Conservation (phyloP, 805 yeast genomes). For the Cyberlindnera subsufficiens region DNA sequence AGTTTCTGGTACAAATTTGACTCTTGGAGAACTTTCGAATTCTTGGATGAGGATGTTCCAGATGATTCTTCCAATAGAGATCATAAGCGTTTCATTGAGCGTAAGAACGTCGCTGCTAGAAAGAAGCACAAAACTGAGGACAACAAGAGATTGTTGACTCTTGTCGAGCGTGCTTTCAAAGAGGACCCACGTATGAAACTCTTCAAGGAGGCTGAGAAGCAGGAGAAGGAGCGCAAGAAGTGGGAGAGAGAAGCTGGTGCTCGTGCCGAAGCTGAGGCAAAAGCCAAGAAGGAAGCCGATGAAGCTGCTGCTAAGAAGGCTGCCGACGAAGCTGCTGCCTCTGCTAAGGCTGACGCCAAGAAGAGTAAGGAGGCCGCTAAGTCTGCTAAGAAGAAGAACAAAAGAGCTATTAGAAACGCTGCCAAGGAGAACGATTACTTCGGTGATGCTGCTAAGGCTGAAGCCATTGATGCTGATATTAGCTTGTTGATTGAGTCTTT, state of each 20-base stretch:
- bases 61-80: slow-evolving; percentile 99
- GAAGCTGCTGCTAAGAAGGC: slow-evolving; percentile 78
- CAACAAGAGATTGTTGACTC: slow-evolving; percentile 78
- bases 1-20: slow-evolving; percentile 90
- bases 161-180: slow-evolving; percentile 80
- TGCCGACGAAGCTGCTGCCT: slow-evolving; percentile 63
- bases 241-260: slow-evolving; percentile 99
- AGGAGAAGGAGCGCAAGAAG: slow-evolving; percentile 88
- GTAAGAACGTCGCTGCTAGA: slow-evolving; percentile 94
- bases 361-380: slow-evolving; percentile 94
- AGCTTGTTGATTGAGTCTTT: slow-evolving; percentile 73
- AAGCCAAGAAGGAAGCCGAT: slow-evolving; percentile 81
- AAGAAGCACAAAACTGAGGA: slow-evolving; percentile 97
- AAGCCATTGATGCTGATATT: slow-evolving; percentile 70
- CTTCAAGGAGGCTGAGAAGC: slow-evolving; percentile 91
- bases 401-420: slow-evolving; percentile 76
- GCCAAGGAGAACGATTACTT: slow-evolving; percentile 83
- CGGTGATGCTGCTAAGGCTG: slow-evolving; percentile 67
- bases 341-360: slow-evolving; percentile 72
- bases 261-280: slow-evolving; percentile 93
- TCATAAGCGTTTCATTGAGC: slow-evolving; percentile 97
- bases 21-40: slow-evolving; percentile 98
- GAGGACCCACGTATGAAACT: slow-evolving; percentile 94
- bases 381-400: slow-evolving; percentile 90
- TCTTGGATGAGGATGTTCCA: slow-evolving; percentile 97